A percentile compares a stretch with the other conserved stretches of the same genome.
Conservation (phyloP, 192 early-diverging fungal genomes). For the Backusella westeae region DNA sequence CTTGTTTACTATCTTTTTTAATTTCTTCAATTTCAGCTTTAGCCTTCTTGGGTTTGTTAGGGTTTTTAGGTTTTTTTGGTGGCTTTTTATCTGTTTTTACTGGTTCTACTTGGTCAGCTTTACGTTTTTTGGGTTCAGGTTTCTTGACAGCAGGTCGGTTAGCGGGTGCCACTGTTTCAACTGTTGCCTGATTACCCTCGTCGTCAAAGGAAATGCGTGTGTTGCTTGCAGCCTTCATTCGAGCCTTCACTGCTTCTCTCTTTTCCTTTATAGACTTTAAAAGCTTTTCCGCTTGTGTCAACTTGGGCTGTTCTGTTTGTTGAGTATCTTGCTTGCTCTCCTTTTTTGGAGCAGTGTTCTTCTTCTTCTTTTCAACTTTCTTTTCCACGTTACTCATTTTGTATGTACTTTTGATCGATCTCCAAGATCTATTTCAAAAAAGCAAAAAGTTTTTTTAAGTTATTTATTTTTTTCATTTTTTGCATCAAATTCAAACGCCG, state of each 20-base stretch:
- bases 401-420: neutral
- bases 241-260: constrained; percentile 15
- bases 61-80: neutral
- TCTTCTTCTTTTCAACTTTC: neutral
- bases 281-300: constrained; percentile 24
- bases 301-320: constrained; percentile 3
- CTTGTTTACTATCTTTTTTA: constrained; percentile 10
- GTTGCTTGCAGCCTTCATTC: neutral
- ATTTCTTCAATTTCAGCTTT: constrained; percentile 9
- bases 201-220: constrained; percentile 25
- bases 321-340: neutral
- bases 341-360: neutral
- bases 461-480: neutral
- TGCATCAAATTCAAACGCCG: neutral
- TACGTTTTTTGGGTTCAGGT: constrained; percentile 9
- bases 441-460: neutral
- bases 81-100: constrained; percentile 13
- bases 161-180: neutral
- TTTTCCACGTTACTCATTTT: neutral
- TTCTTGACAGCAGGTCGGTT: constrained; percentile 3
- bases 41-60: neutral
- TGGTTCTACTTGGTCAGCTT: constrained; percentile 20
- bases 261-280: constrained; percentile 28
- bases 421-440: neutral
- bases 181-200: neutral